These are phyloP conservation scores for Artemisia annua DNA, from an alignment of 129 eudicot species.

Conservation along the genomic window DNA sequence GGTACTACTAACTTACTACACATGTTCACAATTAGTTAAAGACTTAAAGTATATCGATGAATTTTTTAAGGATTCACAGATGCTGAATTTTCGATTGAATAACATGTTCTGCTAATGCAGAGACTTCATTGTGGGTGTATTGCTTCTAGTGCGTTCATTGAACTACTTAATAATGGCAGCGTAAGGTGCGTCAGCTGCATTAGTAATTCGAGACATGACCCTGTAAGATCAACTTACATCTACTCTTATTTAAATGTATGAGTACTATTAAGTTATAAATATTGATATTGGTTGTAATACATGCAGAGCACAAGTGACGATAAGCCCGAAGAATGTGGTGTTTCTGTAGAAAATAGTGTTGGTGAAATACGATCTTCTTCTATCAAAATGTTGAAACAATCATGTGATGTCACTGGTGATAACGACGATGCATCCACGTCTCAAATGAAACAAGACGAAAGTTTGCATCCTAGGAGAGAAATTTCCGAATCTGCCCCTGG, in stretches of 20 bases:
- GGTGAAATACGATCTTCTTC: slow-evolving; percentile 40
- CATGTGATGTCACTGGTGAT: slow-evolving; percentile 13
- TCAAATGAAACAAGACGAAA: slow-evolving; percentile 49
- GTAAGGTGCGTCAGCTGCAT: slow-evolving; percentile 63
- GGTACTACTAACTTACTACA: slow-evolving; percentile 33
- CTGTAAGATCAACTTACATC: slow-evolving; percentile 50
- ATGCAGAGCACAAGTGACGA: slow-evolving; percentile 55
- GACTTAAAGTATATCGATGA: background rate
- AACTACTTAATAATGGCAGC: slow-evolving; percentile 78
- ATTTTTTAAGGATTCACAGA: background rate
- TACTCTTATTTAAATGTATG: background rate
- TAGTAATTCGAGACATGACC: slow-evolving; percentile 33
- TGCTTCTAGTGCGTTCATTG: slow-evolving; percentile 79
- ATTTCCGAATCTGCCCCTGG: background rate
- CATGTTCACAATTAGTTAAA: background rate
- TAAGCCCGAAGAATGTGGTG: slow-evolving; percentile 43
- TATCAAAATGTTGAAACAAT: slow-evolving; percentile 37
- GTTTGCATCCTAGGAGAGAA: slow-evolving; percentile 42
- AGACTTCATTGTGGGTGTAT: slow-evolving; percentile 97
- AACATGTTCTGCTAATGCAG: slow-evolving; percentile 42
- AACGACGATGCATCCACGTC: slow-evolving; percentile 35
- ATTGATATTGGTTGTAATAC: slow-evolving; percentile 26
- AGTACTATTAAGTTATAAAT: slow-evolving; percentile 2
- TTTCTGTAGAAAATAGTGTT: slow-evolving; percentile 39
- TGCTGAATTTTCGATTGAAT: slow-evolving; percentile 6